Base-by-base conservation (phyloP, 2,329 filamentous ascomycete genomes). In the Colletotrichum gloeosporioides region DNA sequence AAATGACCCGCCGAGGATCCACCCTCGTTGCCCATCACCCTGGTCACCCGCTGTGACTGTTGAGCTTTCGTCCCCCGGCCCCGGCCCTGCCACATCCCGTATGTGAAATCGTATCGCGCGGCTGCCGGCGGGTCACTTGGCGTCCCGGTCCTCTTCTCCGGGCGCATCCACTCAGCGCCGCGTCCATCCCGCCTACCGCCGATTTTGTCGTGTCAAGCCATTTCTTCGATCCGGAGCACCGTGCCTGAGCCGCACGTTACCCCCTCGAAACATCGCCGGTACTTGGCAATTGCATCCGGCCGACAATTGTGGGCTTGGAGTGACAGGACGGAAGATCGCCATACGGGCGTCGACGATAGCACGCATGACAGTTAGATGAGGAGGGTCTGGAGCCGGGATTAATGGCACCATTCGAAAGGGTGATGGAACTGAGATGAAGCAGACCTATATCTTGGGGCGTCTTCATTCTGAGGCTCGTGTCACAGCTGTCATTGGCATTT, bases 61-160 rank as follows among this genome's bases (percentile, higher is more conserved):
- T 64, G 32, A 49, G 61, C 61, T 55, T 39, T 29, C 34, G 13
- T n/a, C 10, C n/a, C 32, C 31, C 32, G 12, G 31, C 34, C 31
- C 9, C 62, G n/a, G 25, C 29, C n/a, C n/a, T 71, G 32, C 67
- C 68, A 69, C 61, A 75, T 53, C 39, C 72, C 57, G 59, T 55
- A 53, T 13, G n/a, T 22, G 22, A 39, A 59, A 64, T 44, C 34
- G 68, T 27, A 62, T 64, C 31, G 63, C 29, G 62, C 66, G 39
- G 57, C 27, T 64, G 36, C 66, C 71, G 57, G 71, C 57, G 39
- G 57, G 6, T n/a, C 57, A 39, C 66, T 73, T 73, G 71, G 66
- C 71, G 39, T 63, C 22, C 71, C 65, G 71, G 57, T 53, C 71
- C 39, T 59, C 49, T 18, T 39, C 32, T 29, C 68, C 72, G 72